Percentiles rank a stretch among this genome's conserved stretches.
Conservation (phyloP, 2,329 filamentous ascomycete genomes). For the Fusarium foetens region DNA sequence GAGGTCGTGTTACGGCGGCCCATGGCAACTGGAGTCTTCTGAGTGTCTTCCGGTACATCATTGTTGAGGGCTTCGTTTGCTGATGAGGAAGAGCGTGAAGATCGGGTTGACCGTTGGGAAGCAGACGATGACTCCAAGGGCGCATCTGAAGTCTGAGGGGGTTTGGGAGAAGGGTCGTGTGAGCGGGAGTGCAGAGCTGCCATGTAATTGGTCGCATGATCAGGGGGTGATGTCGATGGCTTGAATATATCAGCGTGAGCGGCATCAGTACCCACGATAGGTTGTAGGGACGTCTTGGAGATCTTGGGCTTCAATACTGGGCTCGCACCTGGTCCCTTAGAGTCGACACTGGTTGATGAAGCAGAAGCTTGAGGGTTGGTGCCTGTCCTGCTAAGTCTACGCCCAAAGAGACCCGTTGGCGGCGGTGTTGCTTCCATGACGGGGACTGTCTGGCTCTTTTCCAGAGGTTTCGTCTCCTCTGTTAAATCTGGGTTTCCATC, state of each 20-base stretch:
- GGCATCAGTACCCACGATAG: conserved; percentile 73
- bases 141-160: conserved; percentile 48
- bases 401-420: conserved; percentile 60
- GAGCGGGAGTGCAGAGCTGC: conserved; percentile 73
- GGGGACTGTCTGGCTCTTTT: conserved; percentile 66
- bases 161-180: conserved; percentile 62
- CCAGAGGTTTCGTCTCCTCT: conserved; percentile 58
- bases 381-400: conserved; percentile 56
- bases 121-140: conserved; percentile 51
- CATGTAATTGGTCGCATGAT: conserved; percentile 72
- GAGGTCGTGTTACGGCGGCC: conserved; percentile 53
- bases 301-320: conserved; percentile 51
- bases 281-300: conserved; percentile 63
- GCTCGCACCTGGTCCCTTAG: conserved; percentile 53
- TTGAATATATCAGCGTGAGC: conserved; percentile 73
- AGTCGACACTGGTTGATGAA: conserved; percentile 61
- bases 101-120: conserved; percentile 57
- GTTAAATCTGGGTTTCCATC: conserved; percentile 55
- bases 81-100: conserved; percentile 64
- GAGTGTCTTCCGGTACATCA: conserved; percentile 49
- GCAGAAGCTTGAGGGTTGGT: conserved; percentile 49
- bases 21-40: conserved; percentile 43
- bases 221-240: conserved; percentile 64
- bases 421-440: conserved; percentile 51
- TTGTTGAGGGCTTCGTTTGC: conserved; percentile 54